Evolutionary conservation across 2,329 filamentous ascomycete genomes (phyloP).

Genomic region (Cryphonectria nitschkei): DNA sequence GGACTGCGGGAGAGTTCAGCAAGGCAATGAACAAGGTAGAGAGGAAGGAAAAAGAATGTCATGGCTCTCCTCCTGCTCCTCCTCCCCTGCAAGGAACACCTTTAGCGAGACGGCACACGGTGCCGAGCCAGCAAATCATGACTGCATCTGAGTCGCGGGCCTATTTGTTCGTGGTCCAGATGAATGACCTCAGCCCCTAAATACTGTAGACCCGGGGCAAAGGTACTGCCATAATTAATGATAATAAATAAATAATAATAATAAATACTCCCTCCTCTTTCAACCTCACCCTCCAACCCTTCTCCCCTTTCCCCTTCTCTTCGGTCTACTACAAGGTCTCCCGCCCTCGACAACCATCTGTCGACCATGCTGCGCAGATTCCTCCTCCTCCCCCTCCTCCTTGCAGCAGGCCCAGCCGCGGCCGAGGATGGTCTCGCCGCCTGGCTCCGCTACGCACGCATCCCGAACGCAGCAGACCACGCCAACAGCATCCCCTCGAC

Average conservation of each 20-base stretch:
- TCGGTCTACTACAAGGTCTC: too few species aligned
- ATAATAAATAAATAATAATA: not conserved
- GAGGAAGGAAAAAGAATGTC: not conserved
- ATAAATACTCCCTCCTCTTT: not conserved
- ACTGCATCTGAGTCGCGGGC: not conserved
- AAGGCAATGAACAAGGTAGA: not conserved
- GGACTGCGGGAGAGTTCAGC: not conserved
- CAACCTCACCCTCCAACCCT: not conserved
- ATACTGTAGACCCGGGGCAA: not conserved
- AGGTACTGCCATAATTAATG: too few species aligned
- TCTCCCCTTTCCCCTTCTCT: not conserved
- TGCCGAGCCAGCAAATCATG: conserved; percentile 2
- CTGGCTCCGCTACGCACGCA: conserved; percentile 67
- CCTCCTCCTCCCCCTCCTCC: conserved; percentile 33
- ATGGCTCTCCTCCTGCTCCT: not conserved
- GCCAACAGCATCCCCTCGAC: conserved; percentile 48
- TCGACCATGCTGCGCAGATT: conserved; percentile 36
- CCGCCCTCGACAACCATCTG: too few species aligned
- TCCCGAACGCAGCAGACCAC: conserved; percentile 41
- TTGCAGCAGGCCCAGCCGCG: conserved; percentile 39
- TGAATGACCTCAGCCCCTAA: not conserved
- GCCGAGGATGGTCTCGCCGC: conserved; percentile 65
- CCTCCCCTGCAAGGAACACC: not conserved
- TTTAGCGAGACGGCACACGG: not conserved
- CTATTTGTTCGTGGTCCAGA: not conserved